phyloP scores from a whole-genome alignment of 805 yeast species.

The Candida piceae region DNA sequence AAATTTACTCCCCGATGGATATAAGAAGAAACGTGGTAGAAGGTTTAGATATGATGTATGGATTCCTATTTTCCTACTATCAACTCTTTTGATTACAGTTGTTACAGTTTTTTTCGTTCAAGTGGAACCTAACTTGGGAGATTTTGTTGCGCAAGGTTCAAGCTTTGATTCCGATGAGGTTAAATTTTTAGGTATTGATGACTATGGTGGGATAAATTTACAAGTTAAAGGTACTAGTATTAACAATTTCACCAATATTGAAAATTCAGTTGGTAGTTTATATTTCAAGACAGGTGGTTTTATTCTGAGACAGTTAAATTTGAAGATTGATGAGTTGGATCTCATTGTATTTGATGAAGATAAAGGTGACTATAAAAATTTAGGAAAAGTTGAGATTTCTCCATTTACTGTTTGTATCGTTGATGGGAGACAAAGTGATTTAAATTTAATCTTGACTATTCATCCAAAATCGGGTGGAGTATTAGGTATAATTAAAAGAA shows the following conservation, averaged over 20 bases:
- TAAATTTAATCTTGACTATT: slow-evolving; percentile 27
- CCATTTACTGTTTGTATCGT: slow-evolving; percentile 31
- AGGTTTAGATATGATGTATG: slow-evolving; percentile 20
- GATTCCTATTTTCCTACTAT: slow-evolving; percentile 20
- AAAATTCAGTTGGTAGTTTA: slow-evolving; percentile 18
- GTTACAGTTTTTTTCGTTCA: slow-evolving; percentile 9
- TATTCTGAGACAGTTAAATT: slow-evolving; percentile 22
- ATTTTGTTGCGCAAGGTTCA: slow-evolving; percentile 28
- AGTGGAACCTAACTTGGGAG: slow-evolving; percentile 27
- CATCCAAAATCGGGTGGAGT: slow-evolving; percentile 32
- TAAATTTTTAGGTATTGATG: slow-evolving; percentile 26
- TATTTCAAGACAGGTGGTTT: slow-evolving; percentile 32
- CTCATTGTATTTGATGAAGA: slow-evolving; percentile 24
- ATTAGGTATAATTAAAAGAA: slow-evolving; percentile 28
- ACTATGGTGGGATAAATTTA: slow-evolving; percentile 30
- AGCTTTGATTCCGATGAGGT: slow-evolving; percentile 28
- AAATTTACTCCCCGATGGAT: slow-evolving; percentile 8
- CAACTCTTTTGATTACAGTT: slow-evolving; percentile 7
- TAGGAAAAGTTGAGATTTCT: slow-evolving; percentile 32
- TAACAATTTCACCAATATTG: slow-evolving; percentile 30
- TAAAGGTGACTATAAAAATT: slow-evolving; percentile 16
- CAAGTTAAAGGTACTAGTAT: slow-evolving; percentile 27
- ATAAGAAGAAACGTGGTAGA: slow-evolving; percentile 1
- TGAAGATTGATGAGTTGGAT: slow-evolving; percentile 29
- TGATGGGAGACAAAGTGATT: slow-evolving; percentile 20